phyloP scores from a whole-genome alignment of 73 alveolate genomes.

The Symbiodinium pilosum region DNA sequence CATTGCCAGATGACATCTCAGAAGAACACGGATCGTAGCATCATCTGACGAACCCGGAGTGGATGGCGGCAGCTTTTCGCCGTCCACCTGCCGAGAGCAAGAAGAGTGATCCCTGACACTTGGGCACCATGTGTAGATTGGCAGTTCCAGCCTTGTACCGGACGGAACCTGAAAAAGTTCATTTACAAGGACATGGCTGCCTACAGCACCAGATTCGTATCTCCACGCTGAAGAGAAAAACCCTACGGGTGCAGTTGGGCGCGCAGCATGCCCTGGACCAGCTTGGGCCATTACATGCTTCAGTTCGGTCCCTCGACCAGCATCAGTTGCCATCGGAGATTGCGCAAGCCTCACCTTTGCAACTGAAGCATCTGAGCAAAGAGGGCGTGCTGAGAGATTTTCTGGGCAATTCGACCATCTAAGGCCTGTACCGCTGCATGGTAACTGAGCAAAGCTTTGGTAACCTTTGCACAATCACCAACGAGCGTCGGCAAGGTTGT shows the following conservation, averaged over 20 bases:
- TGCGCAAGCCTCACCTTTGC: slow-evolving; percentile 78
- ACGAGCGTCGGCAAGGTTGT: too few relatives aligned
- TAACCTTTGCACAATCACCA: slow-evolving; percentile 26
- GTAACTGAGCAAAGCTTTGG: slow-evolving; percentile 77
- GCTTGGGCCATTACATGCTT: slow-evolving; percentile 29
- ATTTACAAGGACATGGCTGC: background rate
- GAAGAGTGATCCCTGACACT: too few relatives aligned
- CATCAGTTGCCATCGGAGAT: background rate
- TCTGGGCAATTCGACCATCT: too few relatives aligned
- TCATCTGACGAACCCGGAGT: slow-evolving; percentile 83
- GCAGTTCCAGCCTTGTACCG: slow-evolving; percentile 63
- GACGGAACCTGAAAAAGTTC: slow-evolving; percentile 40
- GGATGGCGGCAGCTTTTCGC: slow-evolving; percentile 89
- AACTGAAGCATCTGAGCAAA: background rate
- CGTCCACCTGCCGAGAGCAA: slow-evolving; percentile 38
- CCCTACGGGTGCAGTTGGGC: background rate
- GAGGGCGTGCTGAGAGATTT: too few relatives aligned
- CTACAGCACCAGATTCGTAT: too few relatives aligned
- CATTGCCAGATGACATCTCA: background rate
- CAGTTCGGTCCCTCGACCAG: slow-evolving; percentile 22
- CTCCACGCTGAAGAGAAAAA: too few relatives aligned
- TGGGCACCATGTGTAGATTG: too few relatives aligned
- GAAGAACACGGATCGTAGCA: slow-evolving; percentile 38
- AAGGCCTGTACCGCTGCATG: slow-evolving; percentile 50
- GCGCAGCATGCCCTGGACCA: too few relatives aligned